Base-by-base conservation (phyloP, 179 eudicot species). In the Silene vulgaris region DNA sequence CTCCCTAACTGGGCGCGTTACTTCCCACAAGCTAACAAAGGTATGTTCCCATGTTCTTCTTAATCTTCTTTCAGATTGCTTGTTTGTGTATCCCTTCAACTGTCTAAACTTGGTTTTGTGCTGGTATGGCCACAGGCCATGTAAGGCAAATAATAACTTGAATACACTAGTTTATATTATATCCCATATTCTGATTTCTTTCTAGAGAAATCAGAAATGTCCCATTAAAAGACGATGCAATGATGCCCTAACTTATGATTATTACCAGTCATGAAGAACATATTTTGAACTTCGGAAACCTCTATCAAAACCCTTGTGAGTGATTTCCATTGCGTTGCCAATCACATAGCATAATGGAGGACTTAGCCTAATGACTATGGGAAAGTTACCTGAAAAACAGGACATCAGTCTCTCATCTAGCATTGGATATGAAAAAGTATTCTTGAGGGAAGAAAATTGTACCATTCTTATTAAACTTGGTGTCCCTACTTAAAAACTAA, bases 1-100 rank as follows among this genome's bases (percentile, higher is more conserved):
- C 93, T 95, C 79, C 99, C 97, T 73, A 90, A 85, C 62, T 95
- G 97, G 99, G 96, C 99, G 26, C 96, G 91, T 12, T 95, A 95
- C 83, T 95, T 95, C 80, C 91, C 97, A 63, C 95, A 95, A 76
- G 89, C 97, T 71, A 95, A 92, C 82, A 92, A 84, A 92, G 99
- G 99, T 92, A 21, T 21, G 81, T 77, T 75, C 73, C 76, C 57
- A 5, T n/a, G 45, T 57, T 59, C 4, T 62, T 13, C 76, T 80
- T 65, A 0, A 3, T 16, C 64, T 57, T 6, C 21, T 17, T 57
- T 12, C 11, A 40, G 20, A 23, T 69, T 13, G 8, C 1, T 43
- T 14, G 23, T 7, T n/a, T 1, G 35, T 8, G 4, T 43, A n/a
- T 67, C 5, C 70, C 16, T 29, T 65, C 30, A 43, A 26, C 28